phyloP scores from a whole-genome alignment of 192 early-diverging fungal genomes.

The Umbelopsis ramanniana region DNA sequence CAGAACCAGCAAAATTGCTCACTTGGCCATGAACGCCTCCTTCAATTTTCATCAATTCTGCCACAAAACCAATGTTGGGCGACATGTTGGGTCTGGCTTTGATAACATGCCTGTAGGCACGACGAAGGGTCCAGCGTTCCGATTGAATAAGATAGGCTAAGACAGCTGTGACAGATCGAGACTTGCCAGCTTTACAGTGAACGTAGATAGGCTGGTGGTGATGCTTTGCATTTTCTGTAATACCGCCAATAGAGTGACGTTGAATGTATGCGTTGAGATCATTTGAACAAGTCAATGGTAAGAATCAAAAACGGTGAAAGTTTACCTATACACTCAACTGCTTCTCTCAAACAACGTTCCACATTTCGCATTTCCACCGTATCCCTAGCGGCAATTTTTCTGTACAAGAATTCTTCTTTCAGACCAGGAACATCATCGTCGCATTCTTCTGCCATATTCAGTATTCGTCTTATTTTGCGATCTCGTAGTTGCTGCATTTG shows the following conservation, averaged over 20 bases:
- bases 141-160: constrained; percentile 67
- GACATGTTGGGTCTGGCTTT: constrained; percentile 67
- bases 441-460: constrained; percentile 80
- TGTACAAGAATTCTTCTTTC: constrained; percentile 35
- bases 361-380: constrained; percentile 71
- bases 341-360: constrained; percentile 62
- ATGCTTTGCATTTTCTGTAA: constrained; percentile 38
- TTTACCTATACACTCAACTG: constrained; percentile 71
- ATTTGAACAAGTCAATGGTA: neutral
- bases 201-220: constrained; percentile 65
- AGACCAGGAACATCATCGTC: constrained; percentile 48
- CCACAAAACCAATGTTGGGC: constrained; percentile 80
- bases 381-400: constrained; percentile 61
- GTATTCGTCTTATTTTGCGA: constrained; percentile 63
- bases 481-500: constrained; percentile 52
- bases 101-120: constrained; percentile 69
- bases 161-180: constrained; percentile 69
- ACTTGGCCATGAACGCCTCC: constrained; percentile 56
- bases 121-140: constrained; percentile 64
- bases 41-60: constrained; percentile 71
- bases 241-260: neutral
- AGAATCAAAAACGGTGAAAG: neutral
- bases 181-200: constrained; percentile 79
- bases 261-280: too few species aligned
- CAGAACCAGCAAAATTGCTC: constrained; percentile 37